phyloP scores from a whole-genome alignment of 495 filamentous ascomycete species.

The Xylaria bambusicola region DNA sequence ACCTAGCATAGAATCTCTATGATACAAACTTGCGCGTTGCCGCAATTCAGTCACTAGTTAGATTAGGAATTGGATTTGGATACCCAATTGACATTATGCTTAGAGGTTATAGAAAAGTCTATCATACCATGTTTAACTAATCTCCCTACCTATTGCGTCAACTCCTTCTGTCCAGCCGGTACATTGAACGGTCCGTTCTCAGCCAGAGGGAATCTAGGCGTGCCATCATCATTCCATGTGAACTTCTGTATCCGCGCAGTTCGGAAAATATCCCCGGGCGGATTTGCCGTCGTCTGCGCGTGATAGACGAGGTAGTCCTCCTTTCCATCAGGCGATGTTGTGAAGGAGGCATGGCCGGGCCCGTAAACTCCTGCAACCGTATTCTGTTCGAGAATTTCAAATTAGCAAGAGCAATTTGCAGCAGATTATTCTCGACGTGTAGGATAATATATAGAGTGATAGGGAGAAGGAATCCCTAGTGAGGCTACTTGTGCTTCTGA shows the following conservation, averaged over 20 bases:
- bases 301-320: constrained; percentile 56
- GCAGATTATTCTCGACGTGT: no score
- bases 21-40: no score
- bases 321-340: constrained; percentile 45
- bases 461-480: neutral
- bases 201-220: constrained; percentile 32
- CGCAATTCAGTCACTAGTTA: no score
- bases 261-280: constrained; percentile 26
- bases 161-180: constrained; percentile 28
- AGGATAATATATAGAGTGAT: no score
- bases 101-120: no score
- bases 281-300: constrained; percentile 36
- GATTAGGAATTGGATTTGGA: no score
- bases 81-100: no score
- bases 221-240: constrained; percentile 32
- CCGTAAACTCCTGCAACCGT: constrained; percentile 43
- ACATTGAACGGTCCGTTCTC: constrained; percentile 33
- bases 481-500: neutral
- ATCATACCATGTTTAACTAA: neutral
- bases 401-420: neutral
- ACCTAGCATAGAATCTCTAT: no score
- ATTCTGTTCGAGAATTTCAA: constrained; percentile 27
- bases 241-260: constrained; percentile 33
- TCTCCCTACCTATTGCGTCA: neutral
- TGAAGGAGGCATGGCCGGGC: constrained; percentile 52